A percentile compares a stretch with the other conserved stretches of the same genome.
Evolutionary conservation across 371 early-diverging fungal species (phyloP).

Genomic region (Cokeromyces recurvatus): DNA sequence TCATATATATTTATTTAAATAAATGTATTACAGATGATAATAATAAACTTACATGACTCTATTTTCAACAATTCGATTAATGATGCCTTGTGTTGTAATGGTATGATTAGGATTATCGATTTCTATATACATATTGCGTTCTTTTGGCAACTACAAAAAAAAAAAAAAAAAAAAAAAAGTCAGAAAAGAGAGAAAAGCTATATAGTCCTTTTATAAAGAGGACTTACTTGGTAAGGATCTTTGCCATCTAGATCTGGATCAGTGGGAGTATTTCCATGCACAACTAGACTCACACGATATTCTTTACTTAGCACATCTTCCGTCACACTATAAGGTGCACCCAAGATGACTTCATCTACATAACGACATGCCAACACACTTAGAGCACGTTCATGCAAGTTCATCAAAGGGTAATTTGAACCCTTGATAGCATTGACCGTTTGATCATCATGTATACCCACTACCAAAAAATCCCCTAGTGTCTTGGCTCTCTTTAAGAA

Average conservation of each 20-base stretch:
- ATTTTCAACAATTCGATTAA: conserved; percentile 83
- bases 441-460: conserved; percentile 93
- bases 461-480: conserved; percentile 86
- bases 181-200: not conserved
- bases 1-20: not conserved
- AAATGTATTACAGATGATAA: not conserved
- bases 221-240: conserved; percentile 74
- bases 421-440: conserved; percentile 87
- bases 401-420: conserved; percentile 89
- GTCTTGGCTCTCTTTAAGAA: conserved; percentile 86
- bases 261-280: conserved; percentile 65
- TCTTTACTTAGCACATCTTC: conserved; percentile 77
- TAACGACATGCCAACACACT: conserved; percentile 87
- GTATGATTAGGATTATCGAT: conserved; percentile 69
- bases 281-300: conserved; percentile 77
- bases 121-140: conserved; percentile 67
- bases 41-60: conserved; percentile 63
- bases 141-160: conserved; percentile 55
- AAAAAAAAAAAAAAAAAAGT: not conserved
- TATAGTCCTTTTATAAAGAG: not conserved
- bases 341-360: conserved; percentile 88
- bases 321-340: conserved; percentile 84
- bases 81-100: conserved; percentile 80
- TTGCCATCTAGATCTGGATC: conserved; percentile 64
- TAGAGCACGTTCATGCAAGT: conserved; percentile 87